phyloP scores from a whole-genome alignment of 2,329 filamentous ascomycete genomes.

The Penicillium sp. region DNA sequence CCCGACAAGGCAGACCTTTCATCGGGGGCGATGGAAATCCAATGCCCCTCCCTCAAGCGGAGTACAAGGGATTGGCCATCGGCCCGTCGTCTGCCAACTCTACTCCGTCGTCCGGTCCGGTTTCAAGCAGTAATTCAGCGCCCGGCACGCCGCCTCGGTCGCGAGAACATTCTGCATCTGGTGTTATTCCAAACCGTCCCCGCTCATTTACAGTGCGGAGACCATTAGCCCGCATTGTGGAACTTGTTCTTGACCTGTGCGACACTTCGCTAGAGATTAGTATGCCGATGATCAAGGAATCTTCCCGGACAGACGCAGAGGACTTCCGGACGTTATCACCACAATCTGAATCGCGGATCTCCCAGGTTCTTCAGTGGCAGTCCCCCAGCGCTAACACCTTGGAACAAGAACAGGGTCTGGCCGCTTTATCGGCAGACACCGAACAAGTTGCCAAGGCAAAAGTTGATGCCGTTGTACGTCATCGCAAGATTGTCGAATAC shows the following conservation, averaged over 20 bases:
- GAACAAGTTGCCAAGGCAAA: conserved; percentile 81
- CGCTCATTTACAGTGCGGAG: conserved; percentile 89
- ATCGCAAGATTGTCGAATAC: conserved; percentile 92
- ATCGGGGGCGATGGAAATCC: conserved; percentile 37
- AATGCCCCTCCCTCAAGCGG: conserved; percentile 61
- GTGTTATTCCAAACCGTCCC: conserved; percentile 75
- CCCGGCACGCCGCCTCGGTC: conserved; percentile 66
- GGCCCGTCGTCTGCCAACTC: conserved; percentile 68
- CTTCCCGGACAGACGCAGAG: conserved; percentile 59
- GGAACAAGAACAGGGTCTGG: conserved; percentile 89
- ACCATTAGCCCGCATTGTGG: conserved; percentile 88
- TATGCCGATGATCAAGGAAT: conserved; percentile 86
- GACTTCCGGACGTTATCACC: conserved; percentile 92
- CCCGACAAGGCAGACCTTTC: conserved; percentile 49
- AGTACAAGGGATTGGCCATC: conserved; percentile 87
- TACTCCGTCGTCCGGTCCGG: conserved; percentile 69
- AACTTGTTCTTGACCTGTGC: conserved; percentile 89
- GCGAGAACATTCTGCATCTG: conserved; percentile 63
- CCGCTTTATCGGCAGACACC: conserved; percentile 84
- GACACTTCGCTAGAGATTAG: conserved; percentile 95
- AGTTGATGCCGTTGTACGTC: conserved; percentile 87
- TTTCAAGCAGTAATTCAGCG: conserved; percentile 69
- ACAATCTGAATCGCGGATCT: conserved; percentile 90
- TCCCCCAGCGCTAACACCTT: conserved; percentile 87
- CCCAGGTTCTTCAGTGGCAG: conserved; percentile 94